A percentile compares a stretch with the other conserved stretches of the same genome.
Evolutionary conservation across 2,329 filamentous ascomycete species (phyloP).

Genomic region (Penicillium sp.): DNA sequence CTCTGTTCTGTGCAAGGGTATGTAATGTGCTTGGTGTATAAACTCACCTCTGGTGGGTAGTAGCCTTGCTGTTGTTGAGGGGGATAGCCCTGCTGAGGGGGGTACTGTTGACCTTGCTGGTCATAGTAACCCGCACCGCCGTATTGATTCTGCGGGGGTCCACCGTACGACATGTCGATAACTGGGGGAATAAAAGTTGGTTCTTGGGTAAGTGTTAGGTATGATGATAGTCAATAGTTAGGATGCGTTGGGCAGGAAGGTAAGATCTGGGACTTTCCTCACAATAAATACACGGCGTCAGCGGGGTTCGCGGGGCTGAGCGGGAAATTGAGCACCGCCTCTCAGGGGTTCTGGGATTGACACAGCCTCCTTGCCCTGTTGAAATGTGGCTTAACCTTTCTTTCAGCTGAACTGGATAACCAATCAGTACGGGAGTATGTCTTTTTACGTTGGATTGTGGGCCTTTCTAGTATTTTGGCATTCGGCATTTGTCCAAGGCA

Average conservation of each 20-base stretch:
- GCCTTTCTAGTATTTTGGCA: background rate
- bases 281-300: constrained; percentile 7
- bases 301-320: constrained; percentile 13
- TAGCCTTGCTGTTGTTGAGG: constrained; percentile 23
- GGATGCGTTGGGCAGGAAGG: background rate
- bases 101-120: constrained; percentile 20
- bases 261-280: background rate
- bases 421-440: background rate
- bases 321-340: constrained; percentile 14
- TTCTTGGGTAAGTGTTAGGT: background rate
- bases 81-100: constrained; percentile 20
- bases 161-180: constrained; percentile 20
- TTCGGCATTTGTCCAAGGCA: background rate
- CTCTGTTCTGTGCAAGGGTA: background rate
- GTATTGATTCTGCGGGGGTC: constrained; percentile 23
- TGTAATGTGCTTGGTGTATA: background rate
- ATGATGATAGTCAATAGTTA: background rate
- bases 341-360: constrained; percentile 1
- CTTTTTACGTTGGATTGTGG: background rate
- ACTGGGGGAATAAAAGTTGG: background rate
- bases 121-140: constrained; percentile 18
- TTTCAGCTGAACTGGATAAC: background rate
- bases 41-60: constrained; percentile 26
- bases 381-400: constrained; percentile 3
- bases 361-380: constrained; percentile 13